These are phyloP conservation scores for Colletotrichum sp. DNA, from an alignment of 2,329 filamentous ascomycete genomes.

Conservation along the genomic window DNA sequence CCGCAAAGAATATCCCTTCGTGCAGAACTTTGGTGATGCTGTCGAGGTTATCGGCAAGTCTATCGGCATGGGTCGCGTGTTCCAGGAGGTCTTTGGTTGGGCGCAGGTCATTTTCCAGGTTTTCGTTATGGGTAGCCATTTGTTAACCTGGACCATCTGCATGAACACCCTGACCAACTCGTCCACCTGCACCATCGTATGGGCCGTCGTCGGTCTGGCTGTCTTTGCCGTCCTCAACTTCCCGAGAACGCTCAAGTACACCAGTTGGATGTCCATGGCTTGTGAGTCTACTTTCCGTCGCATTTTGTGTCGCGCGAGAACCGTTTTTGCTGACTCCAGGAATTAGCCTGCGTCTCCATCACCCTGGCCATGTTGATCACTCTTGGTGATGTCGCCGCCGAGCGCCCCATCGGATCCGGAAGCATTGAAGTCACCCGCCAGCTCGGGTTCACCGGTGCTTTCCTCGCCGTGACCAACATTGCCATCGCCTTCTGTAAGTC, in stretches of 20 bases:
- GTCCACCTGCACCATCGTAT: slow-evolving; percentile 68
- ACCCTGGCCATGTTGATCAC: slow-evolving; percentile 66
- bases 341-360: slow-evolving; percentile 62
- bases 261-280: slow-evolving; percentile 66
- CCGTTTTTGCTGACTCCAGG: background rate
- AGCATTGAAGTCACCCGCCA: slow-evolving; percentile 37
- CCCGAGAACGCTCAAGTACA: slow-evolving; percentile 66
- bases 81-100: slow-evolving; percentile 64
- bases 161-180: slow-evolving; percentile 68
- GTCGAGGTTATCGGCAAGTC: slow-evolving; percentile 58
- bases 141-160: slow-evolving; percentile 72
- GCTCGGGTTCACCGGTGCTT: slow-evolving; percentile 56
- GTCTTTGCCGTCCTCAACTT: slow-evolving; percentile 65
- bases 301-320: background rate
- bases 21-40: slow-evolving; percentile 71
- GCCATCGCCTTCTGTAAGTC: slow-evolving; percentile 64
- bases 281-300: slow-evolving; percentile 37
- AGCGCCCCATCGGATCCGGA: slow-evolving; percentile 39
- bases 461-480: slow-evolving; percentile 67
- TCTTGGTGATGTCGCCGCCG: slow-evolving; percentile 65
- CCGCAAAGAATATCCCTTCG: slow-evolving; percentile 72
- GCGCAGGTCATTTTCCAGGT: slow-evolving; percentile 67
- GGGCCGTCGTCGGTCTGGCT: slow-evolving; percentile 62
- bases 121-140: slow-evolving; percentile 72
- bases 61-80: slow-evolving; percentile 54